A percentile compares a stretch with the other conserved stretches of the same genome.
phyloP scores from a whole-genome alignment of 768 basidiomycete species.

The Cystobasidiopsis lactophilus region DNA sequence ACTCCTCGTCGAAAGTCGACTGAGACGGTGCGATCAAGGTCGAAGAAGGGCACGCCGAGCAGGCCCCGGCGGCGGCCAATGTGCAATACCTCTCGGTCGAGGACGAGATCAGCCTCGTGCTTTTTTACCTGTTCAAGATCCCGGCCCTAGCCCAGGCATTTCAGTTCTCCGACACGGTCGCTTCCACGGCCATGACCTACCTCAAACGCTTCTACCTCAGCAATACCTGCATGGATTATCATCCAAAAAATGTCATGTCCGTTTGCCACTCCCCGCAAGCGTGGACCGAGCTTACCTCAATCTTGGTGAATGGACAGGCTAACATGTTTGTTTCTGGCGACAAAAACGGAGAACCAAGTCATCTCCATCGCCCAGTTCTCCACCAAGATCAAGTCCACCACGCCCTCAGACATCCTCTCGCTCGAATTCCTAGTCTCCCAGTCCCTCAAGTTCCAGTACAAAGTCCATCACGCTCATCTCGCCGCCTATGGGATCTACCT shows the following conservation, averaged over 20 bases:
- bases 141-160: conserved; percentile 56
- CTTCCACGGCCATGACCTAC: conserved; percentile 76
- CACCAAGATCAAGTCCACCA: conserved; percentile 50
- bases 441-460: conserved; percentile 79
- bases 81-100: conserved; percentile 53
- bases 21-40: conserved; percentile 18
- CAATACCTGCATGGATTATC: conserved; percentile 99
- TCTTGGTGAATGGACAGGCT: conserved; percentile 40
- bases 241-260: conserved; percentile 95
- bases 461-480: conserved; percentile 73
- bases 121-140: conserved; percentile 71
- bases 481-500: conserved; percentile 74
- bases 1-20: conserved; percentile 11
- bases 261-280: conserved; percentile 18
- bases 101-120: conserved; percentile 73
- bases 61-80: conserved; percentile 26
- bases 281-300: not conserved
- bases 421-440: conserved; percentile 92
- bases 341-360: conserved; percentile 90
- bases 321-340: conserved; percentile 79
- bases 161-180: conserved; percentile 73
- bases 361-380: conserved; percentile 73
- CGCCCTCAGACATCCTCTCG: conserved; percentile 61
- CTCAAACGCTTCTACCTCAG: conserved; percentile 90
- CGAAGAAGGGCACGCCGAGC: conserved; percentile 42